phyloP scores from a whole-genome alignment of 257 asterid species.

The Solanum chmielewskii region DNA sequence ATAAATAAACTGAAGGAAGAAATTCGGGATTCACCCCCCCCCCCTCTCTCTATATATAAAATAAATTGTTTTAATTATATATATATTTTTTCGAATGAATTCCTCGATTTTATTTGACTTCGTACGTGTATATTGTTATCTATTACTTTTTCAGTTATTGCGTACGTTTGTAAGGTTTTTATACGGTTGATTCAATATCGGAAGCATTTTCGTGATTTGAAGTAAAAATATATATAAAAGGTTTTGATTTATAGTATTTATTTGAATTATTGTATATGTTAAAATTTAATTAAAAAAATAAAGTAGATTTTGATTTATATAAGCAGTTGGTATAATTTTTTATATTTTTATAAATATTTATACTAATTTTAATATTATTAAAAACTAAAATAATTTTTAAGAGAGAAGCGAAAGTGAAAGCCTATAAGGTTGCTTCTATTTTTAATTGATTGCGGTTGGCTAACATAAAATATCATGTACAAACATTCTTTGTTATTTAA shows the following conservation, averaged over 20 bases:
- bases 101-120: too few species aligned
- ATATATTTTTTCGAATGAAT: not conserved
- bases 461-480: not conserved
- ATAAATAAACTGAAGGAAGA: too few species aligned
- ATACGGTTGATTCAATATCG: not conserved
- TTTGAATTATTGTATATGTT: too few species aligned
- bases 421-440: not conserved
- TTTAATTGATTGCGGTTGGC: not conserved
- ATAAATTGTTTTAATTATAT: not conserved
- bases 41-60: not conserved
- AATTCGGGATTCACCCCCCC: not conserved
- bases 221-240: too few species aligned
- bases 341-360: too few species aligned
- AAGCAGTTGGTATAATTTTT: not conserved
- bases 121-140: not conserved
- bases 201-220: not conserved
- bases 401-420: not conserved
- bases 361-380: too few species aligned
- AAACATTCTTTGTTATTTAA: too few species aligned
- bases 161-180: not conserved
- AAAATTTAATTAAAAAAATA: too few species aligned
- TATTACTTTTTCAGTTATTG: not conserved
- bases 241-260: rapidly evolving
- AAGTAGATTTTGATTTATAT: too few species aligned
- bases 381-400: not conserved